Percentiles rank a stretch among this genome's conserved stretches.
These are phyloP conservation scores for Leonotis leonurus DNA, from an alignment of 257 asterid species.

Conservation along the genomic window DNA sequence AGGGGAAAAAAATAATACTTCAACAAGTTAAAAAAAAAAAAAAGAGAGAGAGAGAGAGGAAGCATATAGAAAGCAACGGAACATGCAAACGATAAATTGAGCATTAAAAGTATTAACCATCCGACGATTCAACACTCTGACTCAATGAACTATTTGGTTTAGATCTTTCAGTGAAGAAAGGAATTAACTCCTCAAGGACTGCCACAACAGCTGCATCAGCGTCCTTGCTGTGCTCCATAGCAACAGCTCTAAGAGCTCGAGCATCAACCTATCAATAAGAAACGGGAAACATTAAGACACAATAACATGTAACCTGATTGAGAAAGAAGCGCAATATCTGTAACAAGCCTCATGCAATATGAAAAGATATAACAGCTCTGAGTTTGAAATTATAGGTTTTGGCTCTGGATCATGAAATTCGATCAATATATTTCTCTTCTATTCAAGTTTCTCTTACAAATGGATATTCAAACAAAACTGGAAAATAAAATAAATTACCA, in stretches of 20 bases:
- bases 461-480: not conserved
- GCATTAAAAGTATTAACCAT: constrained; percentile 27
- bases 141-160: constrained; percentile 21
- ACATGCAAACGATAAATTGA: not conserved
- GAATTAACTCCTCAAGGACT: constrained; percentile 64
- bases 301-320: no score
- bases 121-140: not conserved
- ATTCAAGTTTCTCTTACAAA: not conserved
- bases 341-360: not conserved
- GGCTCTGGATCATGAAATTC: not conserved
- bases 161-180: constrained; percentile 40
- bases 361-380: not conserved
- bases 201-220: constrained; percentile 58
- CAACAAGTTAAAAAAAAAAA: no score
- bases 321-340: not conserved
- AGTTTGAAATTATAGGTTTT: not conserved
- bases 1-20: no score
- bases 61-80: not conserved
- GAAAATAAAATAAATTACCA: constrained; percentile 31
- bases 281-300: no score
- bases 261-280: constrained; percentile 49
- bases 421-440: not conserved
- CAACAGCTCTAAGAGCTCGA: constrained; percentile 74
- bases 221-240: constrained; percentile 72
- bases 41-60: no score